Conservation (phyloP, 108 stramenopile species). For the Nitzschia palea region DNA sequence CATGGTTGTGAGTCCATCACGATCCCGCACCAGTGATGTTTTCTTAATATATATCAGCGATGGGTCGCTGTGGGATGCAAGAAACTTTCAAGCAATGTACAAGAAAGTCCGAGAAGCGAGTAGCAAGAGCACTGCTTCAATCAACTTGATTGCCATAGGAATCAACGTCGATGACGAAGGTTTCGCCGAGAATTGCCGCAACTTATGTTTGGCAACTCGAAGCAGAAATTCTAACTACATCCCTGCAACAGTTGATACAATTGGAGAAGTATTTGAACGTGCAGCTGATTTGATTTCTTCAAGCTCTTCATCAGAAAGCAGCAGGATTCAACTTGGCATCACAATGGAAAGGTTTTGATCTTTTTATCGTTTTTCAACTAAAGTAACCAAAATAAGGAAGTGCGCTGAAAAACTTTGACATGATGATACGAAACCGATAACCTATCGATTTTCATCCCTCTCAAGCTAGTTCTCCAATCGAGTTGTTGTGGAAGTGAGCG, state of each 20-base stretch:
- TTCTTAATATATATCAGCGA: constrained; percentile 31
- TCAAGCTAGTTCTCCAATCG: too few relatives aligned
- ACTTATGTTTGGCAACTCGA: constrained; percentile 23
- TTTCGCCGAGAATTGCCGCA: constrained; percentile 24
- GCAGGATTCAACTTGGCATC: constrained; percentile 23
- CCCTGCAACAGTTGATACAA: constrained; percentile 2
- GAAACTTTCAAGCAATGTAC: constrained; percentile 2
- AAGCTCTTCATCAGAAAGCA: constrained; percentile 23
- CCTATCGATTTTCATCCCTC: too few relatives aligned
- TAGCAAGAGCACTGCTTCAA: constrained; percentile 14
- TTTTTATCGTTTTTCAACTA: background rate
- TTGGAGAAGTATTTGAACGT: constrained; percentile 15
- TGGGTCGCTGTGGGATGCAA: constrained; percentile 16
- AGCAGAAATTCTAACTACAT: constrained; percentile 26
- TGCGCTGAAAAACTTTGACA: background rate
- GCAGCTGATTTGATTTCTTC: constrained; percentile 8
- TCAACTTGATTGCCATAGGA: constrained; percentile 30
- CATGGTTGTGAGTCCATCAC: constrained; percentile 14
- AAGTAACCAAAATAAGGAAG: background rate
- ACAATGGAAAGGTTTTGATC: constrained; percentile 30
- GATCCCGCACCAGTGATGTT: constrained; percentile 22
- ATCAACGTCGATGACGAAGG: constrained; percentile 17
- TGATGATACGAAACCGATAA: too few relatives aligned
- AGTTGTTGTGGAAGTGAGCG: too few relatives aligned
- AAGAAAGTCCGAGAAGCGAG: constrained; percentile 11